A percentile compares a stretch with the other conserved stretches of the same genome.
phyloP scores from a whole-genome alignment of 202 grass and related monocot genomes.

The Musa balbisiana region DNA sequence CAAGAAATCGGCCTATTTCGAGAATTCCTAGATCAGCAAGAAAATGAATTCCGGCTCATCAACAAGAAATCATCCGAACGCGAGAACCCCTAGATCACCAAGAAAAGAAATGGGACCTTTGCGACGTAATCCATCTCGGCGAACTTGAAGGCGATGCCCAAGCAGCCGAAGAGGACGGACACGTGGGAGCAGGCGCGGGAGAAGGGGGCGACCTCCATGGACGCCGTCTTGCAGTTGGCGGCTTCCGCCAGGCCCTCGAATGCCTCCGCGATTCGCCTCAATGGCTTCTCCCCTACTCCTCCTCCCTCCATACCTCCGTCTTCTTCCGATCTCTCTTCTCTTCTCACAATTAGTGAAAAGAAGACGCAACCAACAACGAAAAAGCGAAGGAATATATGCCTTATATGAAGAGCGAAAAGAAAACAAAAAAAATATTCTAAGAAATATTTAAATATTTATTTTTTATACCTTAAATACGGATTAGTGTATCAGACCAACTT shows the following conservation, averaged over 20 bases:
- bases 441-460: too few relatives aligned
- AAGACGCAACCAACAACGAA: not conserved
- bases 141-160: constrained; percentile 93
- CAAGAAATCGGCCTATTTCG: not conserved
- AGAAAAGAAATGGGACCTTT: constrained; percentile 39
- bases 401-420: not conserved
- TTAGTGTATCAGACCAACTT: too few relatives aligned
- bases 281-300: constrained; percentile 49
- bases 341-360: not conserved
- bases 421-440: not conserved
- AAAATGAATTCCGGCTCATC: not conserved
- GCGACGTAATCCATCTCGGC: constrained; percentile 96
- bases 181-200: constrained; percentile 73
- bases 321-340: not conserved
- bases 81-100: not conserved
- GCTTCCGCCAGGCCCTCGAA: constrained; percentile 64
- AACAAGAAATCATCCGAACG: constrained; percentile 2
- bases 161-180: constrained; percentile 83
- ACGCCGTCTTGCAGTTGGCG: constrained; percentile 28
- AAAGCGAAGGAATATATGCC: not conserved
- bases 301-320: constrained; percentile 24
- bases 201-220: constrained; percentile 52
- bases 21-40: not conserved
- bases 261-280: constrained; percentile 56
- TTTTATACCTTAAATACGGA: too few relatives aligned